A percentile compares a stretch with the other conserved stretches of the same genome.
These are phyloP conservation scores for Amaranthus cruentus DNA, from an alignment of 148 eudicot species.

Conservation along the genomic window DNA sequence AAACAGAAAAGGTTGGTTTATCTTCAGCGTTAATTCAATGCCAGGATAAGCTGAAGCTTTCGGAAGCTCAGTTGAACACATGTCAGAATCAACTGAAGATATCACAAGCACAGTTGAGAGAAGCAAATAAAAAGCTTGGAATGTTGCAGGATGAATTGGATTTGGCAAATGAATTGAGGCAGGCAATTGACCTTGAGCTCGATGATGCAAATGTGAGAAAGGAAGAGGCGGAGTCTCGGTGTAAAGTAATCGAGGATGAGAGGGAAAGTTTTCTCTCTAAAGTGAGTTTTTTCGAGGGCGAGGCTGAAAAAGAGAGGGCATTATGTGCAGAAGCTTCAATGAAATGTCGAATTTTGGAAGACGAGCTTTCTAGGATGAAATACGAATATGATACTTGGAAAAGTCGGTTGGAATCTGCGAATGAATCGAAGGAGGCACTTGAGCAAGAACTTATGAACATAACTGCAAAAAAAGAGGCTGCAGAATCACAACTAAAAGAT, in stretches of 20 bases:
- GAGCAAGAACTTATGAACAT: conserved; percentile 31
- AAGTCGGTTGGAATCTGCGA: conserved; percentile 16
- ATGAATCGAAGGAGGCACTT: conserved; percentile 19
- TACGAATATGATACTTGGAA: conserved; percentile 11
- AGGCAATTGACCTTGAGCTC: conserved; percentile 36
- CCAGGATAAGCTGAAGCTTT: conserved; percentile 41
- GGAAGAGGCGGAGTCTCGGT: conserved; percentile 44
- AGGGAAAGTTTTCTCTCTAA: conserved; percentile 33
- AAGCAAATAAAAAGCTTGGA: conserved; percentile 29
- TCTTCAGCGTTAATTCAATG: conserved; percentile 32
- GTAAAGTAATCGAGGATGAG: conserved; percentile 42
- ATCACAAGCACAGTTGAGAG: conserved; percentile 34
- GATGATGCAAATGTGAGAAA: conserved; percentile 41
- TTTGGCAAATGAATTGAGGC: conserved; percentile 35
- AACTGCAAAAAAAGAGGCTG: conserved; percentile 26
- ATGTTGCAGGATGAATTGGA: conserved; percentile 40
- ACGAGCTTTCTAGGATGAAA: conserved; percentile 44
- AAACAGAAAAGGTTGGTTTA: conserved; percentile 50
- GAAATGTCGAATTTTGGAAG: conserved; percentile 41
- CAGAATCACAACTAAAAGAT: conserved; percentile 37
- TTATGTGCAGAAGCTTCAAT: conserved; percentile 34
- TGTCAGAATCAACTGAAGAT: conserved; percentile 28
- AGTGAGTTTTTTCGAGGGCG: conserved; percentile 37
- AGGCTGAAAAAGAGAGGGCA: conserved; percentile 44
- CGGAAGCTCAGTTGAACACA: conserved; percentile 42